These are phyloP conservation scores for Dorcoceras hygrometricum DNA, from an alignment of 257 asterid genomes.

Conservation along the genomic window DNA sequence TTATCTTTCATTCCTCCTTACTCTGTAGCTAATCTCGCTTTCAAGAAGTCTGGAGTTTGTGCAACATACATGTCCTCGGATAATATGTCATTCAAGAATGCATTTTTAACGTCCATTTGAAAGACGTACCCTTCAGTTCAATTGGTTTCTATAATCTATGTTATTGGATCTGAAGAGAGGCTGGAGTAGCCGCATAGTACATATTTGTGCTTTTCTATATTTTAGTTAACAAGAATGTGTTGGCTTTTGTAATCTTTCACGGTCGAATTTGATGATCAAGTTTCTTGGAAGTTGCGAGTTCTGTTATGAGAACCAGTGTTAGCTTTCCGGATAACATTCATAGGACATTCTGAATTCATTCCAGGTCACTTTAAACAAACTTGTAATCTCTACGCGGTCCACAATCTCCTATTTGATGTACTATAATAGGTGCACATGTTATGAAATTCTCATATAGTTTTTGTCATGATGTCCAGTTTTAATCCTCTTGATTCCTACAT, in stretches of 20 bases:
- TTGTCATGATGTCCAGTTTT: conserved; percentile 52
- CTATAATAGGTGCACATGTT: neutral
- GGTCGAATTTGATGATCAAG: no score
- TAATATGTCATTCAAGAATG: no score
- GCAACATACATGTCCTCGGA: no score
- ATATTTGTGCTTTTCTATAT: neutral
- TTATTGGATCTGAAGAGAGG: neutral
- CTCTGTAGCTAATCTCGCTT: neutral
- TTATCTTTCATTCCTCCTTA: conserved; percentile 10
- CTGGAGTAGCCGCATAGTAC: neutral
- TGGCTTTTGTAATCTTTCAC: no score
- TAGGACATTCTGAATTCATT: no score
- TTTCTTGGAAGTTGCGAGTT: no score
- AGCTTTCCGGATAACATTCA: no score
- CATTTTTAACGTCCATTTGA: no score
- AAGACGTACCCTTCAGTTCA: neutral
- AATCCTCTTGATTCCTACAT: conserved; percentile 90
- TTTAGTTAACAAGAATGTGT: neutral
- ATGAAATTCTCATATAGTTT: conserved; percentile 16
- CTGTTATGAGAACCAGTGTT: no score
- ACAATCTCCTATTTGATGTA: neutral
- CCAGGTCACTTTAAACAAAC: no score
- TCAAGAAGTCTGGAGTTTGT: no score
- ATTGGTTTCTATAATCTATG: conserved; percentile 7
- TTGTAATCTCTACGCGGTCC: neutral